phyloP scores from a whole-genome alignment of 2,329 filamentous ascomycete genomes.

The Hymenoscyphus infarciens region DNA sequence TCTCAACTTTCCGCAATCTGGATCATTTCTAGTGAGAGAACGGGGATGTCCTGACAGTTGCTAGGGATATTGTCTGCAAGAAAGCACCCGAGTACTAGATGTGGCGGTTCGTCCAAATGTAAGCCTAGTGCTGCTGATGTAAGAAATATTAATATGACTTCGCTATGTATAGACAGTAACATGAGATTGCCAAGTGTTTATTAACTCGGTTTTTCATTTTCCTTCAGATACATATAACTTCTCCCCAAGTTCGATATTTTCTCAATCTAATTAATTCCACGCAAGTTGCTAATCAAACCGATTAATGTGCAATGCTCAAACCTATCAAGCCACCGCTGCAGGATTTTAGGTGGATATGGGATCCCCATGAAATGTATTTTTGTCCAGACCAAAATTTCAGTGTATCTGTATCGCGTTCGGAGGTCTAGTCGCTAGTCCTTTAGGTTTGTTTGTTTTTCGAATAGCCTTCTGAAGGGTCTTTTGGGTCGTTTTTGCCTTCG shows the following conservation, averaged over 20 bases:
- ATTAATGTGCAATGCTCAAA: constrained; percentile 1
- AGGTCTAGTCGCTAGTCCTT: not conserved
- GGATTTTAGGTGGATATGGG: not conserved
- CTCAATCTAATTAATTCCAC: not conserved
- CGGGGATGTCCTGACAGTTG: too few species aligned
- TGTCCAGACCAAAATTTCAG: not conserved
- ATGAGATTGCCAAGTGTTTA: not conserved
- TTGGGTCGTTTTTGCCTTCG: not conserved
- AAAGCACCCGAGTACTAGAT: too few species aligned
- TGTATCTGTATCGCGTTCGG: not conserved
- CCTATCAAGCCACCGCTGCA: not conserved
- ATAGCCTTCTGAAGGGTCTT: too few species aligned
- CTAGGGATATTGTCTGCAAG: too few species aligned
- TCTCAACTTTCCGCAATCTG: too few species aligned
- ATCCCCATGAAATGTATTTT: not conserved
- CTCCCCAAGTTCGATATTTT: not conserved
- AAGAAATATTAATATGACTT: not conserved
- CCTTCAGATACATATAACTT: not conserved
- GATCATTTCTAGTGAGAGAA: too few species aligned
- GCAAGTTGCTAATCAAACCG: not conserved
- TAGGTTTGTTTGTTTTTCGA: not conserved
- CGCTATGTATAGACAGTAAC: not conserved
- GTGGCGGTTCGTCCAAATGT: too few species aligned
- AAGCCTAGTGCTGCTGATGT: not conserved
- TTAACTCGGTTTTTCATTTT: not conserved